A percentile compares a stretch with the other conserved stretches of the same genome.
Conservation (phyloP, 2,329 filamentous ascomycete species). For the Cladosporium sp. region DNA sequence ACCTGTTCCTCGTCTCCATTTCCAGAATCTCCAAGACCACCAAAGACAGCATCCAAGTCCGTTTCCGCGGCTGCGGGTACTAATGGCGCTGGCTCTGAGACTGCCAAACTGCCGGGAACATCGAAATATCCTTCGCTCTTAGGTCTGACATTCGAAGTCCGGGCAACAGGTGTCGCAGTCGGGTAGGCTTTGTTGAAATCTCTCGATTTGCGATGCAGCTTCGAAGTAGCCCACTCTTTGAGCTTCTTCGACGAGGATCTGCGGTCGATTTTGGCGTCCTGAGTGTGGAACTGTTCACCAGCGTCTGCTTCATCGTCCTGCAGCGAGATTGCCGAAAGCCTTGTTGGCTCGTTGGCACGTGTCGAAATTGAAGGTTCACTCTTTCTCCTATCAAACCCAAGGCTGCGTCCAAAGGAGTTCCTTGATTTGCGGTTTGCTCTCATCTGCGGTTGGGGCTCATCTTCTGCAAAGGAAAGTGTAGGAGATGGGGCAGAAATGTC, state of each 20-base stretch:
- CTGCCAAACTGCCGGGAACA: conserved; percentile 18
- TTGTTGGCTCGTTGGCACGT: conserved; percentile 27
- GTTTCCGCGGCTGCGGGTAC: conserved; percentile 31
- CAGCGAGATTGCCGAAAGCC: conserved; percentile 34
- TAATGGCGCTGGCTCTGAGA: background rate
- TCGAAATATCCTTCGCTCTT: conserved; percentile 18
- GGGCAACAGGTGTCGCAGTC: background rate
- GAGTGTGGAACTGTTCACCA: background rate
- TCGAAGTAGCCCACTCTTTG: conserved; percentile 63
- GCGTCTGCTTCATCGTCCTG: conserved; percentile 25
- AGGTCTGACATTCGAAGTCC: conserved; percentile 12
- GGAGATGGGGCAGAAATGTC: background rate
- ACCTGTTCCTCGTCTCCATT: background rate
- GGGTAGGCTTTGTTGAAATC: conserved; percentile 20
- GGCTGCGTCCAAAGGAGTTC: conserved; percentile 64
- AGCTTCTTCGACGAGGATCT: conserved; percentile 61
- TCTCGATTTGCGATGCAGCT: conserved; percentile 25
- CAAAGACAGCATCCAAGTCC: conserved; percentile 36
- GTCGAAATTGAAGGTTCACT: conserved; percentile 40
- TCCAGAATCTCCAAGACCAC: conserved; percentile 5
- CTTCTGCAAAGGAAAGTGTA: conserved; percentile 9
- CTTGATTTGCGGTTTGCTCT: conserved; percentile 53
- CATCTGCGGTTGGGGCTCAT: background rate
- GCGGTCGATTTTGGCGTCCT: conserved; percentile 17
- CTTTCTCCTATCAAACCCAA: conserved; percentile 57